Conservation (phyloP, 1,284 basidiomycete species). For the Trichosporon inkin region DNA sequence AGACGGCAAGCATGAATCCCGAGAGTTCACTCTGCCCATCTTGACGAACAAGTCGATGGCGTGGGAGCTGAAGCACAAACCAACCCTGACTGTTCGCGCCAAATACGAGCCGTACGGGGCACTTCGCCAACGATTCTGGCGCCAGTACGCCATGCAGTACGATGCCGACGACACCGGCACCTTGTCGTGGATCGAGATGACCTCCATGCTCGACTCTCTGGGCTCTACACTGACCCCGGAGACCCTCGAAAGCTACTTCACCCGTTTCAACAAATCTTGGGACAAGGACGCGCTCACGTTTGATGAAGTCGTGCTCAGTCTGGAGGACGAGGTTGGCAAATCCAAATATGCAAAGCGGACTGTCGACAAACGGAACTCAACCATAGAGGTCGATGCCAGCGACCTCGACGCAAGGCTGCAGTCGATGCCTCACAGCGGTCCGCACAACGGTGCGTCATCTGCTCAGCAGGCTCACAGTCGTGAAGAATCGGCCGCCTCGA, state of each 20-base stretch:
- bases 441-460: not conserved
- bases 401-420: constrained; percentile 16
- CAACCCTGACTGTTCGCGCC: constrained; percentile 58
- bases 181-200: constrained; percentile 79
- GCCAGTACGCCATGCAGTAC: constrained; percentile 83
- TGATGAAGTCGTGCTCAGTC: constrained; percentile 70
- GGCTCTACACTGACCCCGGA: constrained; percentile 80
- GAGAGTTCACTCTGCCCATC: constrained; percentile 58
- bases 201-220: constrained; percentile 94
- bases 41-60: constrained; percentile 42
- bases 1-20: constrained; percentile 61
- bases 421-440: constrained; percentile 1
- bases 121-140: constrained; percentile 86
- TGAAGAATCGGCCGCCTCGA: not conserved
- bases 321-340: constrained; percentile 71
- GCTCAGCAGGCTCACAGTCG: not conserved
- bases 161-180: constrained; percentile 79
- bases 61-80: constrained; percentile 49
- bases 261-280: constrained; percentile 62
- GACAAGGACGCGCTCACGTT: constrained; percentile 68
- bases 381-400: constrained; percentile 9
- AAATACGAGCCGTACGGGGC: constrained; percentile 93
- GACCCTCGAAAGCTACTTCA: constrained; percentile 79
- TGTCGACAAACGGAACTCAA: constrained; percentile 13
- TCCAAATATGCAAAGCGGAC: constrained; percentile 65